Percentiles rank a stretch among this genome's conserved stretches.
Conservation (phyloP, 768 basidiomycete species). For the Lactifluus piperatus region DNA sequence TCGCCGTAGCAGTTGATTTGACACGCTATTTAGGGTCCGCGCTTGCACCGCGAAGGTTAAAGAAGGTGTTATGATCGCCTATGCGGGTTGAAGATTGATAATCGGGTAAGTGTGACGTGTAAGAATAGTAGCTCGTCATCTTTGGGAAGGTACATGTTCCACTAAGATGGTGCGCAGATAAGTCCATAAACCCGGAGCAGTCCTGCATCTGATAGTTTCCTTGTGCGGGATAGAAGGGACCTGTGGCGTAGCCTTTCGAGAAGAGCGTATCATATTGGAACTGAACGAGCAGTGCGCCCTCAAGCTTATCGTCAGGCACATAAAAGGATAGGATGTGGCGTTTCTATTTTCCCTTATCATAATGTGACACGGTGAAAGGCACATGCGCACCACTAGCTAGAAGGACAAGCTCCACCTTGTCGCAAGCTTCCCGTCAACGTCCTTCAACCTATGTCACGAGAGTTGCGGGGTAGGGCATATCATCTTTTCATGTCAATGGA, state of each 20-base stretch:
- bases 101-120: background rate
- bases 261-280: background rate
- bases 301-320: too few relatives aligned
- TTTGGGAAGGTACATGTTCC: background rate
- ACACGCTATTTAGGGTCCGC: background rate
- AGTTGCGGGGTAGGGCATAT: too few relatives aligned
- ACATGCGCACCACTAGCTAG: too few relatives aligned
- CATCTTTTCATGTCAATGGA: too few relatives aligned
- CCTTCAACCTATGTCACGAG: too few relatives aligned
- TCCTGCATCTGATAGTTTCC: background rate
- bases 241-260: background rate
- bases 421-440: too few relatives aligned
- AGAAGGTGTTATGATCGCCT: background rate
- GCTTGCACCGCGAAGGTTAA: background rate
- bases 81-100: background rate
- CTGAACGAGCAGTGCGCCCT: background rate
- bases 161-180: too few relatives aligned
- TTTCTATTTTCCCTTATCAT: too few relatives aligned
- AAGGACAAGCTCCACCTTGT: too few relatives aligned
- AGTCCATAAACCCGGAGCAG: background rate
- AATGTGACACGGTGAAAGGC: too few relatives aligned
- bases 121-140: background rate
- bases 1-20: background rate
- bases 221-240: background rate
- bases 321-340: too few relatives aligned